Evolutionary conservation across 1,284 basidiomycete genomes (phyloP).

Genomic region (Microbotryum lychnidis-dioicae): DNA sequence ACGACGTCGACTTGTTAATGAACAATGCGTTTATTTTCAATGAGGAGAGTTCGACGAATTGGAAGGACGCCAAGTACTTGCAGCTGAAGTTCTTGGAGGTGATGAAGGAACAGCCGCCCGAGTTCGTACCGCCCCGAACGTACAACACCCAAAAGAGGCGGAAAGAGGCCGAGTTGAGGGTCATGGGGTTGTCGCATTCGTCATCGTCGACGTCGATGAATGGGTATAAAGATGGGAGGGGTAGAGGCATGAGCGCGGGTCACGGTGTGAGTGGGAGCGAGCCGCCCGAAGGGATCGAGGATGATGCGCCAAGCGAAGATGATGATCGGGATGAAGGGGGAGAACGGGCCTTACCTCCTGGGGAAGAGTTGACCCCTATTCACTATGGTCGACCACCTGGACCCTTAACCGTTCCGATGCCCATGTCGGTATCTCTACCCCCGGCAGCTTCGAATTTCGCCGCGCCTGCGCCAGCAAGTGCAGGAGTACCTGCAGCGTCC

Average conservation of each 20-base stretch:
- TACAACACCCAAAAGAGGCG: conserved; percentile 17
- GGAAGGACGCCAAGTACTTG: conserved; percentile 33
- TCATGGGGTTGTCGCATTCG: background rate
- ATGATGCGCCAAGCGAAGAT: background rate
- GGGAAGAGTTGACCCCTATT: too few species aligned
- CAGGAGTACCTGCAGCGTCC: too few species aligned
- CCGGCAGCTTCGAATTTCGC: too few species aligned
- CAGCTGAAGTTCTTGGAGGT: conserved; percentile 31
- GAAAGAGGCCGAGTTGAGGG: conserved; percentile 2
- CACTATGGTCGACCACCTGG: too few species aligned
- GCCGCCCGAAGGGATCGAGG: conserved; percentile 1
- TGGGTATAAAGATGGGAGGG: background rate
- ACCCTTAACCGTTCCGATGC: too few species aligned
- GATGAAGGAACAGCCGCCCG: conserved; percentile 33
- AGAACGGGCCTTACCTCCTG: too few species aligned
- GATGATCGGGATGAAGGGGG: background rate
- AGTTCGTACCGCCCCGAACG: conserved; percentile 21
- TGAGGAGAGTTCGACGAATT: conserved; percentile 31
- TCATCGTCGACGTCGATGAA: background rate
- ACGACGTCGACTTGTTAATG: conserved; percentile 31
- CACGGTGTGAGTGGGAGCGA: background rate
- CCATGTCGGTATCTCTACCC: too few species aligned
- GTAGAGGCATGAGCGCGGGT: background rate
- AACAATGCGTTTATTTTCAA: conserved; percentile 36
- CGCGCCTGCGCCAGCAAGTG: too few species aligned